phyloP scores from a whole-genome alignment of 345 rosid genomes.

The Adansonia digitata region DNA sequence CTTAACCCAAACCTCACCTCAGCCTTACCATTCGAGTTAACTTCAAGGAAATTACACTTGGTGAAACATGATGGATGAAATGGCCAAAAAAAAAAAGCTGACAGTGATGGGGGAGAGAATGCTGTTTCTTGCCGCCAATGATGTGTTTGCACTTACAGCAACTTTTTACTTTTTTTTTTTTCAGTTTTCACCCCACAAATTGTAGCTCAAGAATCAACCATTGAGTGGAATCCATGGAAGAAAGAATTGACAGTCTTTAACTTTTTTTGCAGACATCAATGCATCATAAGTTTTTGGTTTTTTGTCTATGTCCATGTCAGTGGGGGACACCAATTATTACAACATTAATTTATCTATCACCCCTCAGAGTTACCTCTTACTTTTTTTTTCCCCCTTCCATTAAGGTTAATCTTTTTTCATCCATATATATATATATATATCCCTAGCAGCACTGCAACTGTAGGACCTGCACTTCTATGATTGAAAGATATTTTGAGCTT shows the following conservation, averaged over 20 bases:
- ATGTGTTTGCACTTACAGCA: not conserved
- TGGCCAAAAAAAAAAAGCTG: not conserved
- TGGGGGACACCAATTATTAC: slow-evolving; percentile 28
- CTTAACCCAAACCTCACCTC: too few relatives aligned
- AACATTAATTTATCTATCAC: not conserved
- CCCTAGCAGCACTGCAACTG: not conserved
- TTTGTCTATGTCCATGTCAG: slow-evolving; percentile 13
- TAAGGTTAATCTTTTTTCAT: not conserved
- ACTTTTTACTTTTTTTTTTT: not conserved
- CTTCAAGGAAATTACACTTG: too few relatives aligned
- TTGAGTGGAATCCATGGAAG: slow-evolving; percentile 23
- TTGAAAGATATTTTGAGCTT: not conserved
- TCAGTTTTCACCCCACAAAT: too few relatives aligned
- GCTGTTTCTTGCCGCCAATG: not conserved
- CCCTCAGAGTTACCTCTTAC: not conserved
- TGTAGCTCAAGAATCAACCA: not conserved
- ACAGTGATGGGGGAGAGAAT: not conserved
- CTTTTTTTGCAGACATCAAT: slow-evolving; percentile 9
- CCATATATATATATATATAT: too few relatives aligned
- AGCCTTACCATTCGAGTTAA: too few relatives aligned
- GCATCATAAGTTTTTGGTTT: slow-evolving; percentile 12
- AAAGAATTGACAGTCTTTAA: slow-evolving; percentile 16
- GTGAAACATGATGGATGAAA: not conserved
- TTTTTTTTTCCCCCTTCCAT: not conserved
- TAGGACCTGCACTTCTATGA: not conserved